Conservation (phyloP, 495 filamentous ascomycete genomes). For the Aspergillus mulundensis region DNA sequence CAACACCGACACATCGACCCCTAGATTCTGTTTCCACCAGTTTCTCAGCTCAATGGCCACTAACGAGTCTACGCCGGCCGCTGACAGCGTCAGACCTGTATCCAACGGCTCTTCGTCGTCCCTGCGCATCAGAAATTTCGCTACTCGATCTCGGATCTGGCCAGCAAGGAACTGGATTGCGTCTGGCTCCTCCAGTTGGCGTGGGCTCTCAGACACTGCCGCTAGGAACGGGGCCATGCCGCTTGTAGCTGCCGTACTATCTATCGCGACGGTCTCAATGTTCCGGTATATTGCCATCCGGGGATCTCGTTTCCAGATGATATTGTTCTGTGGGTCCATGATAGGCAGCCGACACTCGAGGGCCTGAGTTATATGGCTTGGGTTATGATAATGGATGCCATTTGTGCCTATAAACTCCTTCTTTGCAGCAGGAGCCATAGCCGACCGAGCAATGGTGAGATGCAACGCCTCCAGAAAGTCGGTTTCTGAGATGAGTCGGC, state of each 20-base stretch:
- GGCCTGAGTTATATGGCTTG: background rate
- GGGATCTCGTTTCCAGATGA: background rate
- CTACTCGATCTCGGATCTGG: no score
- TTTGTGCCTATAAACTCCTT: background rate
- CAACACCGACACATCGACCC: background rate
- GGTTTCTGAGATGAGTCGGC: background rate
- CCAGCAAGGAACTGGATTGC: background rate
- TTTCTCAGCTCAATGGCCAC: background rate
- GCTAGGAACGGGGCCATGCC: background rate
- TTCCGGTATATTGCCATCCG: background rate
- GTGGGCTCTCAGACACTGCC: background rate
- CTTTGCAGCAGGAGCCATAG: background rate
- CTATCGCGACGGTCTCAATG: background rate
- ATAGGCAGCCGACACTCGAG: background rate
- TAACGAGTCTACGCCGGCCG: background rate
- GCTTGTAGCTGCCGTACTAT: background rate
- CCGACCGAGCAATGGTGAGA: background rate
- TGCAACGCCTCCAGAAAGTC: background rate
- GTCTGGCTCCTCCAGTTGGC: background rate
- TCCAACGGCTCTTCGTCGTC: background rate
- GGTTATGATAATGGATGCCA: background rate
- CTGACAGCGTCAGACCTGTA: background rate
- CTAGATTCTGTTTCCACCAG: background rate
- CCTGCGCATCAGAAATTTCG: background rate
- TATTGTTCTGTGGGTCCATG: background rate